Percentiles rank a stretch among this genome's conserved stretches.
These are phyloP conservation scores for Phoma sp. DNA, from an alignment of 2,329 filamentous ascomycete genomes.

Conservation along the genomic window DNA sequence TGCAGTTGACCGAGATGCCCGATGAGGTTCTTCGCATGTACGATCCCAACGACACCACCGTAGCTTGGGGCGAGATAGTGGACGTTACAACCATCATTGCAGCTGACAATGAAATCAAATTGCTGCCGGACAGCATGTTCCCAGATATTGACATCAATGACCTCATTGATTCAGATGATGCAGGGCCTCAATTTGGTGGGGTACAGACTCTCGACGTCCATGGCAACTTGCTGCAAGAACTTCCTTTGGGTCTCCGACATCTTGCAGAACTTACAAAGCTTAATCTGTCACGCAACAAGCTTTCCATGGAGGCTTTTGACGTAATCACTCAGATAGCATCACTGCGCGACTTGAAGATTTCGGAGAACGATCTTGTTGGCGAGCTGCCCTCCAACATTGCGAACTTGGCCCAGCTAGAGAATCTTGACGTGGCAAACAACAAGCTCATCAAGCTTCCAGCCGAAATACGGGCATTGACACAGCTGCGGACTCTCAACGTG, in stretches of 20 bases:
- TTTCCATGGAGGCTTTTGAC: conserved; percentile 74
- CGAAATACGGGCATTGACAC: conserved; percentile 68
- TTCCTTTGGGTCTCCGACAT: conserved; percentile 78
- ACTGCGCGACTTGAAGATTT: conserved; percentile 80
- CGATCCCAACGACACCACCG: conserved; percentile 65
- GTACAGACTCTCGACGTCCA: conserved; percentile 85
- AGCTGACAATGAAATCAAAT: conserved; percentile 86
- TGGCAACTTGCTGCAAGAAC: conserved; percentile 73
- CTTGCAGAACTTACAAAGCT: conserved; percentile 77
- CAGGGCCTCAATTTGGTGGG: conserved; percentile 79
- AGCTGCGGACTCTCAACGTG: conserved; percentile 78
- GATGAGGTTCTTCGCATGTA: conserved; percentile 90
- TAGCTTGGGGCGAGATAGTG: conserved; percentile 89
- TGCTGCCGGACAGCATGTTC: conserved; percentile 75
- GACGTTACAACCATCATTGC: conserved; percentile 84
- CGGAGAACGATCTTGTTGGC: conserved; percentile 47
- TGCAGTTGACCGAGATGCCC: conserved; percentile 81
- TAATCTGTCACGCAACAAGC: conserved; percentile 84
- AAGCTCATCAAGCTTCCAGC: conserved; percentile 73
- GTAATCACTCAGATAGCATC: conserved; percentile 74
- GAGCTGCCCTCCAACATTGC: conserved; percentile 66
- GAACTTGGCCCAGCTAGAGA: conserved; percentile 72
- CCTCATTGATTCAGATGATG: conserved; percentile 66
- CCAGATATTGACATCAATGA: conserved; percentile 68
- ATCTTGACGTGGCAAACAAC: conserved; percentile 82